Evolutionary conservation across 2,329 filamentous ascomycete species (phyloP).

Genomic region (Colletotrichum destructivum): DNA sequence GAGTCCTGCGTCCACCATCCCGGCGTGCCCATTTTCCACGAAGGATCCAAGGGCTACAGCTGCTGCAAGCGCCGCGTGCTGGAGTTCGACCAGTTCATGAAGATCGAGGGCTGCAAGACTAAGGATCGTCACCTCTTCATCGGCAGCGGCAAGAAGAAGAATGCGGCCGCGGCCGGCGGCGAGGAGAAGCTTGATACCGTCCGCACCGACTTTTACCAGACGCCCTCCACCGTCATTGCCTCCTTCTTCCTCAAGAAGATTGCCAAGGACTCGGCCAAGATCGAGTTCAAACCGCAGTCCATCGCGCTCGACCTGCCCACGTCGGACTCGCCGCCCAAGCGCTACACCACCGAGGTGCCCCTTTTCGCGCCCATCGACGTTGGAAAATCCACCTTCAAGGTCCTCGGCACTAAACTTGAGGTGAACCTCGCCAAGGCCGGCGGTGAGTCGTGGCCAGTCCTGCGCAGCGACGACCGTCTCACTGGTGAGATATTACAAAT

Average conservation of each 20-base stretch:
- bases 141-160: slow-evolving; percentile 79
- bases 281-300: slow-evolving; percentile 76
- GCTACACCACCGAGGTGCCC: slow-evolving; percentile 81
- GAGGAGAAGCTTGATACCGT: slow-evolving; percentile 87
- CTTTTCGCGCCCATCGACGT: slow-evolving; percentile 85
- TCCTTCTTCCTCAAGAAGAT: slow-evolving; percentile 99
- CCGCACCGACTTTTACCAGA: slow-evolving; percentile 96
- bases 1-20: slow-evolving; percentile 93
- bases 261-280: slow-evolving; percentile 81
- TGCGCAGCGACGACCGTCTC: slow-evolving; percentile 81
- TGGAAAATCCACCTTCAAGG: slow-evolving; percentile 81
- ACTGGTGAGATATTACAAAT: slow-evolving; percentile 89
- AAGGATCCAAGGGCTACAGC: slow-evolving; percentile 97
- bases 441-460: slow-evolving; percentile 85
- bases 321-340: slow-evolving; percentile 81
- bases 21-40: slow-evolving; percentile 93
- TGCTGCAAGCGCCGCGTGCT: slow-evolving; percentile 96
- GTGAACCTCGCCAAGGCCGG: slow-evolving; percentile 81
- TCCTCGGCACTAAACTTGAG: slow-evolving; percentile 92
- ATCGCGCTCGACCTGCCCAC: slow-evolving; percentile 89
- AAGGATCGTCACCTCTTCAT: slow-evolving; percentile 89
- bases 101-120: slow-evolving; percentile 90
- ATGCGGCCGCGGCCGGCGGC: slow-evolving; percentile 60
- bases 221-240: slow-evolving; percentile 85
- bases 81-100: slow-evolving; percentile 98